Evolutionary conservation across 768 basidiomycete genomes (phyloP), one percentile per base, ranked within the genome.

Genomic region (Tylopilus subfusipes): DNA sequence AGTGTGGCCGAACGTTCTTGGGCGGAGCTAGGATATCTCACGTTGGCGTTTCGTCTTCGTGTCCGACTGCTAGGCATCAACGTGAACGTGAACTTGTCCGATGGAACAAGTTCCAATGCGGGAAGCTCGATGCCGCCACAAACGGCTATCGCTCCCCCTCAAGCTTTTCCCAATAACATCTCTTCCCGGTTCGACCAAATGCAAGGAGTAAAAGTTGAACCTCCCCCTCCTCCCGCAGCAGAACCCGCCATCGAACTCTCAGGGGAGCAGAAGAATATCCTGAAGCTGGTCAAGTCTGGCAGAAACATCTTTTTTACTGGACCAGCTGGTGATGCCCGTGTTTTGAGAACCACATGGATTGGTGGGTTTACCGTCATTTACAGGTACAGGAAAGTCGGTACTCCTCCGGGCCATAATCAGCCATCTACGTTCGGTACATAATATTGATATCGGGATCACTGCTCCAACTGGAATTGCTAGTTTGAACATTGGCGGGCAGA

Each of bases 241-340:
- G 54, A 56, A 11, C 63, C 58, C 19, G 18, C 31, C 19, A 7
- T 69, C 22, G 54, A 65, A 14, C 65, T 71, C 48, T 73, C 72
- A 18, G 62, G 67, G 21, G 78, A 82, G 50, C 81, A 82, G 50
- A 63, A 58, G 48, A 22, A 51, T 1, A 71, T 82, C n/a, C 42
- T 82, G 13, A 57, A 67, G 11, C 55, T 75, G 34, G 82, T 87
- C 9, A 74, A 80, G 33, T 72, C 74, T 6, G 82, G 82, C 1
- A 68, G 76, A 56, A 87, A 78, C 55, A 76, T 88, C 27, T 89
- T 90, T 72, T 89, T 89, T 67, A 89, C 86, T 2, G 88, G 88
- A 21, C 79, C 84, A 52, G 88, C 88, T 53, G 85, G 87, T 86
- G 53, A 58, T 31, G 8, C 5, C n/a, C 47, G n/a, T 22, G 2